Conservation (phyloP, 2,329 filamentous ascomycete species). For the Magnaporthiopsis poae region DNA sequence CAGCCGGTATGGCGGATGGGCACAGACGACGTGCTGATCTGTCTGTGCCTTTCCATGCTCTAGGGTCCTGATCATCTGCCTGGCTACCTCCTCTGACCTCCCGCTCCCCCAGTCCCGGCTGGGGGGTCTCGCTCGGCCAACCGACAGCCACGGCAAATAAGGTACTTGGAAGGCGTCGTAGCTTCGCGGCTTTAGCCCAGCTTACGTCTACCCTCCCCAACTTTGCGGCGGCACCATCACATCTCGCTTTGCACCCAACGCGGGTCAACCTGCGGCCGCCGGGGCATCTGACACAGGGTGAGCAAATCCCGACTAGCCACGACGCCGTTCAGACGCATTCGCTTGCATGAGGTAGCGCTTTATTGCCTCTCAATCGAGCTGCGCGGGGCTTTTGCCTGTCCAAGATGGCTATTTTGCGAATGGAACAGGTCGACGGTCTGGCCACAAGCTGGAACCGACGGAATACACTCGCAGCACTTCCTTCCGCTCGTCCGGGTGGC, state of each 20-base stretch:
- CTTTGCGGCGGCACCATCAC: neutral
- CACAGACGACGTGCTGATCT: neutral
- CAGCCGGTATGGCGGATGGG: neutral
- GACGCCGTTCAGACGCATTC: neutral
- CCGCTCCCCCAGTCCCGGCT: too few species aligned
- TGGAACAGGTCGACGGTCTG: neutral
- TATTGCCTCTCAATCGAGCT: neutral
- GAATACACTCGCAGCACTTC: neutral
- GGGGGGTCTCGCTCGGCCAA: neutral
- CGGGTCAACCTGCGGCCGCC: neutral
- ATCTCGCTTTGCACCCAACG: neutral
- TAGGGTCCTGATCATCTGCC: neutral
- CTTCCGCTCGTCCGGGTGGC: neutral
- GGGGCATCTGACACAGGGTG: neutral
- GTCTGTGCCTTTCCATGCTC: neutral
- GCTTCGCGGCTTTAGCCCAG: neutral
- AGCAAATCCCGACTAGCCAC: neutral
- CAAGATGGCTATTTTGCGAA: neutral
- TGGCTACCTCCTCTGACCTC: neutral
- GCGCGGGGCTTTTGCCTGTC: neutral
- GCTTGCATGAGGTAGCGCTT: neutral
- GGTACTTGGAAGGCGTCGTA: neutral
- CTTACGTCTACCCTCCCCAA: neutral
- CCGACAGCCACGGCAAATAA: neutral
- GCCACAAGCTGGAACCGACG: neutral